Evolutionary conservation across 495 filamentous ascomycete genomes (phyloP), one percentile per base, ranked within the genome.

Genomic region (Xylaria curta): DNA sequence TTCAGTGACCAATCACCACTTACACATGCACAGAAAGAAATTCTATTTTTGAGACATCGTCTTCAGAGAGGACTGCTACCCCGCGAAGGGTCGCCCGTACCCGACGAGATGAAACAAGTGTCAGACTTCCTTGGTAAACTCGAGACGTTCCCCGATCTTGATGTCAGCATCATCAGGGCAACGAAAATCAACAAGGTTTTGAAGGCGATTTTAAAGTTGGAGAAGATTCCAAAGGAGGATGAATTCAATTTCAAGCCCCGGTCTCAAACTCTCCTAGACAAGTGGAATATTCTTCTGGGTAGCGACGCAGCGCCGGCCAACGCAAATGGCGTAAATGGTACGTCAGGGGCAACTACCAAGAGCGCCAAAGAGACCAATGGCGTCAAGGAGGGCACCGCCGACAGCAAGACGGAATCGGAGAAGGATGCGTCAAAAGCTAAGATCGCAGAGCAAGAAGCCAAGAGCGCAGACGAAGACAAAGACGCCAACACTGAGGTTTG

Each of bases 131-230:
- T 97, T 59, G 86, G 83, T 36, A 94, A 94, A 78, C 87, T 98
- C 6, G 95, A 98, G 79, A 88, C 82, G 4, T 90, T 92, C 76
- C 82, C 87, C 1, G 93, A 97, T 66, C 87, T 97, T 26, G 95
- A 97, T 73, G 92, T 92, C 17, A 89, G 88, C 73, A 95, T 97
- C 73, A 97, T 98, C 75, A 87, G 90, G 62, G 82, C 79, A 6
- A 97, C 94, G 44, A 97, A 97, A 85, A 97, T 97, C 81, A 93
- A 97, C 87, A 97, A 97, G 82, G 94, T 98, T 10, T 86, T 97
- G 59, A 95, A 94, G 82, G 93, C 89, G 51, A 95, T 98, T 76
- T 85, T 97, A 74, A 97, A 96, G 83, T 85, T 97, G 3, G 81
- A 86, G 21, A 85, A 86, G 4, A 97, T 97, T 72, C 94, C 94